Evolutionary conservation across 2,329 filamentous ascomycete species (phyloP), one percentile per base, ranked within the genome.

Genomic region (Colletotrichum navitas): DNA sequence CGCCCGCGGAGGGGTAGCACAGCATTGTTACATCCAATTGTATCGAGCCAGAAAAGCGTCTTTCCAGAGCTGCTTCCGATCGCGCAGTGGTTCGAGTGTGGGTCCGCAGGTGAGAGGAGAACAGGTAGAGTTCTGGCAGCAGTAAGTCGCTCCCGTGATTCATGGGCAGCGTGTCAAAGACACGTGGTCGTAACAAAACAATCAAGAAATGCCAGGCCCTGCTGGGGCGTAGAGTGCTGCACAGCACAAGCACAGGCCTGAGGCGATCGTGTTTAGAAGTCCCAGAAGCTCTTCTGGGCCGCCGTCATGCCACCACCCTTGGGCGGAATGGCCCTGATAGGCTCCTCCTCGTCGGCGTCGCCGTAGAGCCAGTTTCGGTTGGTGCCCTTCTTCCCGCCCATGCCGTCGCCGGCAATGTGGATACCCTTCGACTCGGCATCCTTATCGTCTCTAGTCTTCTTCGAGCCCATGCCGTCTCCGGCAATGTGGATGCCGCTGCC

Each of bases 381-480:
- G 51, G 85, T 83, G 55, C 86, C 87, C 78, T 85, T 88, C 73
- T 84, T 83, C 51, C 88, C 88, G 55, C 91, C 91, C 90, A 92
- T 92, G 64, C 91, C 91, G 75, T 92, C 88, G 47, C 90, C 90
- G 2, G 83, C 86, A 70, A 88, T 88, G 63, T 81, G 83, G 56
- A 84, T 83, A 71, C 77, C 75, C n/a, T 70, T 62, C 34, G 78
- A 76, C 14, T 77, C 74, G 55, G 80, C 81, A 29, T 78, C 74
- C 69, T 80, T 78, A 49, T 66, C 55, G n/a, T 59, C 61, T n/a
- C 56, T 51, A 5, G 73, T 87, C 79, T 85, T 88, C 73, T 83
- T 83, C 51, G 88, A 88, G 54, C 91, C 91, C 90, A 92, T 92
- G 64, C 91, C 91, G 75, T 92, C 88, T 47, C 90, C 90, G 5